These are phyloP conservation scores for Aspergillus oerlinghausenensis DNA, from an alignment of 2,329 filamentous ascomycete species.

Conservation along the genomic window DNA sequence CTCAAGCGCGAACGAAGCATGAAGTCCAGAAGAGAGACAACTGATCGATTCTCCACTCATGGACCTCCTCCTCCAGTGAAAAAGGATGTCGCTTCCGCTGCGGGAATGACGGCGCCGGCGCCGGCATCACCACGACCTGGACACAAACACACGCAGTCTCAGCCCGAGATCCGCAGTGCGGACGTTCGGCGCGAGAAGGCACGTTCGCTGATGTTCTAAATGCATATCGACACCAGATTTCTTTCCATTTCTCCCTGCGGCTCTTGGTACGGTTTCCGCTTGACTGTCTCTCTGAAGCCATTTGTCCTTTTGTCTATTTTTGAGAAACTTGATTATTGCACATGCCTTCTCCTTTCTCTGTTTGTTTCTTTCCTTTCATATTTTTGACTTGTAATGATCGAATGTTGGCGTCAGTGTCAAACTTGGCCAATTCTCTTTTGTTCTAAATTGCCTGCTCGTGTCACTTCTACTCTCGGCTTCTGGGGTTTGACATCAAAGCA, in stretches of 20 bases:
- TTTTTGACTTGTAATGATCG: background rate
- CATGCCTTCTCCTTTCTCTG: background rate
- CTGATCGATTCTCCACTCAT: slow-evolving; percentile 21
- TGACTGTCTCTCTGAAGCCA: background rate
- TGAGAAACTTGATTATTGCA: background rate
- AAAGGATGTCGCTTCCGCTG: slow-evolving; percentile 19
- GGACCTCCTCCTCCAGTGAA: slow-evolving; percentile 20
- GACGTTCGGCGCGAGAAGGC: slow-evolving; percentile 39
- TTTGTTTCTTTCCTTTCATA: background rate
- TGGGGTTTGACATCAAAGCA: background rate
- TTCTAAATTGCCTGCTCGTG: slow-evolving; percentile 5
- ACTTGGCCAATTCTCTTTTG: background rate
- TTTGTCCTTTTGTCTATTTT: background rate
- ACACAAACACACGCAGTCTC: slow-evolving; percentile 39
- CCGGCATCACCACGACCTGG: slow-evolving; percentile 28
- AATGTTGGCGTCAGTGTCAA: background rate
- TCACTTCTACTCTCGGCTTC: slow-evolving; percentile 2
- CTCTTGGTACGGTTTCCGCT: slow-evolving; percentile 6
- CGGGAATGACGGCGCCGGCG: slow-evolving; percentile 24
- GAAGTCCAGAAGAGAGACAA: slow-evolving; percentile 27
- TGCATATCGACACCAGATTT: slow-evolving; percentile 21
- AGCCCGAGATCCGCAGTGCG: slow-evolving; percentile 32
- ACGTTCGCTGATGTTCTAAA: slow-evolving; percentile 39
- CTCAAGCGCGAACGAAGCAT: slow-evolving; percentile 44
- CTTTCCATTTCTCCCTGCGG: slow-evolving; percentile 15